Percentiles rank a stretch among this genome's conserved stretches.
These are phyloP conservation scores for Heimioporus sp. DNA, from an alignment of 768 basidiomycete genomes.

Conservation along the genomic window DNA sequence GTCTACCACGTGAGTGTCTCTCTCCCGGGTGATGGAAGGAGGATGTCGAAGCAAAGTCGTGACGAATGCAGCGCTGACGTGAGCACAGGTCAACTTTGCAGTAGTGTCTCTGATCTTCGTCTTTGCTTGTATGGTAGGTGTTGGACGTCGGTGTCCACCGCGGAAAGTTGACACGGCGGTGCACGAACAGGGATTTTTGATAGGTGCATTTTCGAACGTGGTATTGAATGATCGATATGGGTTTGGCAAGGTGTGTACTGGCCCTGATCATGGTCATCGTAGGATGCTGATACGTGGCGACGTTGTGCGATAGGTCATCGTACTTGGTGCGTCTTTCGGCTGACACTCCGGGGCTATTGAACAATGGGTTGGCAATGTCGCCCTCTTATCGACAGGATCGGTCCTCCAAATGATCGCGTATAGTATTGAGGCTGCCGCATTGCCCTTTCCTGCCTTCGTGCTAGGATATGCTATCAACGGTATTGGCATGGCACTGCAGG, in stretches of 20 bases:
- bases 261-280: no score
- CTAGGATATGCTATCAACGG: constrained; percentile 44
- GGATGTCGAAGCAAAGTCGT: no score
- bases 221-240: constrained; percentile 28
- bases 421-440: constrained; percentile 37
- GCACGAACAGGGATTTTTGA: constrained; percentile 29
- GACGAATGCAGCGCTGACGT: no score
- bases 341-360: no score
- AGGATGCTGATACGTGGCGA: no score
- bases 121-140: constrained; percentile 36
- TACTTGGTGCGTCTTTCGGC: no score
- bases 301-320: no score
- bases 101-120: constrained; percentile 45
- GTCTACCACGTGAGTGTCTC: constrained; percentile 32
- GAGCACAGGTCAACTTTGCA: constrained; percentile 34
- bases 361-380: no score
- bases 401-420: constrained; percentile 31
- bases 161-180: no score
- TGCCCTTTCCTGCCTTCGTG: constrained; percentile 46
- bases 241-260: constrained; percentile 31
- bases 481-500: constrained; percentile 46
- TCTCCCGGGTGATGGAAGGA: no score
- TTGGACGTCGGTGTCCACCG: no score
- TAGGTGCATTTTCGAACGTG: constrained; percentile 32
- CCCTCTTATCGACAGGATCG: constrained; percentile 16